phyloP scores from a whole-genome alignment of 2,329 filamentous ascomycete genomes.

The Epichloe aotearoae region DNA sequence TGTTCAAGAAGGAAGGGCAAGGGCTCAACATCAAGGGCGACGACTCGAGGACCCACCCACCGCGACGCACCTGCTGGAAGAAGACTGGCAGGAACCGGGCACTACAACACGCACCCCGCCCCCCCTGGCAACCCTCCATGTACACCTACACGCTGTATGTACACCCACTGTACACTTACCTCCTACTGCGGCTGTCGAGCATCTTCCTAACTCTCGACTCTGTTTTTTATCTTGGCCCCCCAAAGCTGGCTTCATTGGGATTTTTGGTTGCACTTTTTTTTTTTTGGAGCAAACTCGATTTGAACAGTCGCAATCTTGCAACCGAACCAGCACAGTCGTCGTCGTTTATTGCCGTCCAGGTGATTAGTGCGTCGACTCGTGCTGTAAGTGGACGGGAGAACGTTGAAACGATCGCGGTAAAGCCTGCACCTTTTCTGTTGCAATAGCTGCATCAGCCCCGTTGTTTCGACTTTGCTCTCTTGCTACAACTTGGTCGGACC shows the following conservation, averaged over 20 bases:
- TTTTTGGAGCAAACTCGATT: not conserved
- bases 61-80: too few relatives aligned
- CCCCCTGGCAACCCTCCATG: too few relatives aligned
- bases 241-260: not conserved
- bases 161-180: not conserved
- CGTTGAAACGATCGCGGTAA: not conserved
- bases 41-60: too few relatives aligned
- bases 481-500: not conserved
- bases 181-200: conserved; percentile 11
- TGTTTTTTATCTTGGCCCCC: not conserved
- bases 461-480: conserved; percentile 1
- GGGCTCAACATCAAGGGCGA: too few relatives aligned
- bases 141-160: too few relatives aligned
- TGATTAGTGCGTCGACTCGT: not conserved
- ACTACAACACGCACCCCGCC: too few relatives aligned
- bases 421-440: conserved; percentile 5
- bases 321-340: not conserved
- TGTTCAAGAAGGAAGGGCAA: too few relatives aligned
- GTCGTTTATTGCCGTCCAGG: not conserved
- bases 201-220: conserved; percentile 8
- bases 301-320: too few relatives aligned
- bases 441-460: conserved; percentile 5
- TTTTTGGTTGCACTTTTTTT: not conserved
- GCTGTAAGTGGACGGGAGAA: not conserved
- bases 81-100: too few relatives aligned